Percentiles rank a stretch among this genome's conserved stretches.
Conservation (phyloP, 140 eudicot species). For the Senecio squalidus region DNA sequence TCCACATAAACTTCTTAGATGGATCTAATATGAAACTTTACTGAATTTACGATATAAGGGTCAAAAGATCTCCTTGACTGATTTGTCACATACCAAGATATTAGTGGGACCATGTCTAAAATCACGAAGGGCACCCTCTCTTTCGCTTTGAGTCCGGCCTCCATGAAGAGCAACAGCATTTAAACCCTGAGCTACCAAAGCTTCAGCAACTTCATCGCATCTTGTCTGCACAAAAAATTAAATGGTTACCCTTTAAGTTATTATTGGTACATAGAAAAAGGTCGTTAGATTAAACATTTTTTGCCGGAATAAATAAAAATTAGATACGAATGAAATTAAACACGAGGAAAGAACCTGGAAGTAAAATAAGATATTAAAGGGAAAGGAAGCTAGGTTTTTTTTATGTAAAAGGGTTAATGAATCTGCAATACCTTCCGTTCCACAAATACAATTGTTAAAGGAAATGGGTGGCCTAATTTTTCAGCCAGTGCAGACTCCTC, state of each 20-base stretch:
- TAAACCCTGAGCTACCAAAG: slow-evolving; percentile 69
- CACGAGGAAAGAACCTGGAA: neutral
- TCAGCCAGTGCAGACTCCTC: slow-evolving; percentile 73
- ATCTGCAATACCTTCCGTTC: slow-evolving; percentile 67
- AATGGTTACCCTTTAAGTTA: neutral
- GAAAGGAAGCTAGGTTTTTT: too few relatives aligned
- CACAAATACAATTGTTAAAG: slow-evolving; percentile 82
- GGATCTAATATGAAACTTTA: neutral
- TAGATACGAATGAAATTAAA: neutral
- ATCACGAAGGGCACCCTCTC: slow-evolving; percentile 80
- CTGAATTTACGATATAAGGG: neutral
- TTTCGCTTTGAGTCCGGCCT: slow-evolving; percentile 77
- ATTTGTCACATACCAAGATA: slow-evolving; percentile 52
- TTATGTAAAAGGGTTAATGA: too few relatives aligned
- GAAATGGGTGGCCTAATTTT: slow-evolving; percentile 59
- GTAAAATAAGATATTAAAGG: neutral
- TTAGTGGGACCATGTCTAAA: slow-evolving; percentile 78
- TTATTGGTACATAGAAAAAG: neutral
- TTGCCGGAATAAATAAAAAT: neutral
- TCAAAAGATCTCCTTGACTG: neutral
- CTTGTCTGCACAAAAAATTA: slow-evolving; percentile 48
- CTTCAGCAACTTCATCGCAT: slow-evolving; percentile 89
- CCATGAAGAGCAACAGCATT: slow-evolving; percentile 90
- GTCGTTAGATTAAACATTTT: neutral
- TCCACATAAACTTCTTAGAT: too few relatives aligned